Conservation (phyloP, 129 eudicot genomes). For the Centrapalus pauciflorus region DNA sequence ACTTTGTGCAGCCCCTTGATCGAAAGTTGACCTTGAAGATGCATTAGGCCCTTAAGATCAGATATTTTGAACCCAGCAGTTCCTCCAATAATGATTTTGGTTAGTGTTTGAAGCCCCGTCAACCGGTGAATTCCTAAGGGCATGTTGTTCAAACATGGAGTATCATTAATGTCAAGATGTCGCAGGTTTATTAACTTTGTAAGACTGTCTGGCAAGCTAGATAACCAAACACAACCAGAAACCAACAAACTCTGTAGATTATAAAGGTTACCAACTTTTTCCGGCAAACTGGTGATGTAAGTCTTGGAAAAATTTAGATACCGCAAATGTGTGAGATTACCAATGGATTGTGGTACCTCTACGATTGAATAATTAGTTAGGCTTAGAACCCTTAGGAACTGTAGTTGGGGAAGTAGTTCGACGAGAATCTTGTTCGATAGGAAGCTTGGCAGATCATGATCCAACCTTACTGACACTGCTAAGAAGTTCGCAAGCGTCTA, state of each 20-base stretch:
- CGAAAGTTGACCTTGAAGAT: slow-evolving; percentile 25
- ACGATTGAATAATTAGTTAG: slow-evolving; percentile 3
- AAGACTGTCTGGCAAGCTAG: slow-evolving; percentile 15
- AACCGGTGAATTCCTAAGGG: slow-evolving; percentile 32
- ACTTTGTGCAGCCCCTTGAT: slow-evolving; percentile 29
- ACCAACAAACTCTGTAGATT: slow-evolving; percentile 34
- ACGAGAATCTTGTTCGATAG: slow-evolving; percentile 15
- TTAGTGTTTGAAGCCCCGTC: slow-evolving; percentile 26
- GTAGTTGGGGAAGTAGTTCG: slow-evolving; percentile 11
- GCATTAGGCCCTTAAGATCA: slow-evolving; percentile 20
- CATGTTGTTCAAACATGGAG: slow-evolving; percentile 25
- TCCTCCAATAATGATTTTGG: slow-evolving; percentile 23
- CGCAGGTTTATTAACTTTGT: slow-evolving; percentile 26
- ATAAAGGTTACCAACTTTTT: slow-evolving; percentile 18
- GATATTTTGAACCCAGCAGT: slow-evolving; percentile 10
- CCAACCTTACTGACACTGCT: slow-evolving; percentile 21
- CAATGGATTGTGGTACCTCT: slow-evolving; percentile 16
- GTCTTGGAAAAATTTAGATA: slow-evolving; percentile 23
- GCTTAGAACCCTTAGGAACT: slow-evolving; percentile 9
- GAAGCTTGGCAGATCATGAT: slow-evolving; percentile 12
- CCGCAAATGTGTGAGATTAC: slow-evolving; percentile 19
- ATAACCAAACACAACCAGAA: slow-evolving; percentile 16
- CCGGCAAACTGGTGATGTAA: slow-evolving; percentile 19
- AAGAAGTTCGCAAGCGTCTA: slow-evolving; percentile 34
- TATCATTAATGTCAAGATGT: slow-evolving; percentile 33